These are phyloP conservation scores for Bjerkandera adusta DNA, from an alignment of 1,284 basidiomycete species.

Conservation along the genomic window DNA sequence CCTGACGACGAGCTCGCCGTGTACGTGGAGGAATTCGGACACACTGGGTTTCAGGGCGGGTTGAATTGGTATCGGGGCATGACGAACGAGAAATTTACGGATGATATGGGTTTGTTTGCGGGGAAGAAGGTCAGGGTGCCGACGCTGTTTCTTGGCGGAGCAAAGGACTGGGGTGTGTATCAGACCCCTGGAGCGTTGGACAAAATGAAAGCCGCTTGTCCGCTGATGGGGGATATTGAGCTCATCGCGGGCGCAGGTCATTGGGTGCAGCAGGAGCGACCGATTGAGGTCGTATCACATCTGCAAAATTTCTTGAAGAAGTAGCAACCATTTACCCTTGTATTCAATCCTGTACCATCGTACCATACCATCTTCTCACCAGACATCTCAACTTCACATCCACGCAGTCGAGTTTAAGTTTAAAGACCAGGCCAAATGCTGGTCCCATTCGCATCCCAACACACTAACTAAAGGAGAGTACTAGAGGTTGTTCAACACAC, in stretches of 20 bases:
- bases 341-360: too few species aligned
- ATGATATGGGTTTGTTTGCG: slow-evolving; percentile 20
- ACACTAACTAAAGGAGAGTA: too few species aligned
- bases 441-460: too few species aligned
- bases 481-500: too few species aligned
- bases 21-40: slow-evolving; percentile 46
- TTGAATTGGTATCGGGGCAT: slow-evolving; percentile 50
- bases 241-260: slow-evolving; percentile 55
- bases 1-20: slow-evolving; percentile 45
- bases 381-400: background rate
- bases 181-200: slow-evolving; percentile 47
- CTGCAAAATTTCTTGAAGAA: slow-evolving; percentile 41
- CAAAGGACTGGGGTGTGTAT: slow-evolving; percentile 55
- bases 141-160: slow-evolving; percentile 52
- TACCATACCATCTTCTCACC: too few species aligned
- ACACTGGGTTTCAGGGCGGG: slow-evolving; percentile 62
- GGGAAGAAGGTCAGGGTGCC: slow-evolving; percentile 45
- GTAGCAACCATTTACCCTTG: too few species aligned
- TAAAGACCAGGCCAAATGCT: too few species aligned
- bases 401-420: background rate
- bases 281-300: slow-evolving; percentile 32
- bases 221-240: slow-evolving; percentile 37
- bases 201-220: slow-evolving; percentile 37
- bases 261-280: slow-evolving; percentile 52
- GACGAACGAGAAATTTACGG: slow-evolving; percentile 8